Percentiles rank a stretch among this genome's conserved stretches.
These are phyloP conservation scores for Coffea canephora DNA, from an alignment of 257 asterid species.

Conservation along the genomic window DNA sequence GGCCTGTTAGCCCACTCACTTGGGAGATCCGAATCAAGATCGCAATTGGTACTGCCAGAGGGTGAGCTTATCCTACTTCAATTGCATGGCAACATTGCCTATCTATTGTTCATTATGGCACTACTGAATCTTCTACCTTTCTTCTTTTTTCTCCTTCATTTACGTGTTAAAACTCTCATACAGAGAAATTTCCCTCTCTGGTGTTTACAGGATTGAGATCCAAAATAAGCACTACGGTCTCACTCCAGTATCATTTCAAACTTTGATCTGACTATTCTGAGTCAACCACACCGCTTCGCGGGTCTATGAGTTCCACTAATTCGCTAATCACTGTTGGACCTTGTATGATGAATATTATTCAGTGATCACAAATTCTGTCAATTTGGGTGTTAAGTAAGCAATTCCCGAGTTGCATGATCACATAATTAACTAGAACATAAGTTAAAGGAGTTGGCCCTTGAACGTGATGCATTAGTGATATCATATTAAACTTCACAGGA, in stretches of 20 bases:
- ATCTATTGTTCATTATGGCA: not conserved
- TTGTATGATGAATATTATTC: not conserved
- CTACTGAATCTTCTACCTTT: not conserved
- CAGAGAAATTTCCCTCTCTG: not conserved
- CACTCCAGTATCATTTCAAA: not conserved
- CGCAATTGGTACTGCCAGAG: conserved; percentile 92
- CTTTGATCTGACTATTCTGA: not conserved
- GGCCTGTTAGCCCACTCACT: conserved; percentile 82
- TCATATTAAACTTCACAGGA: not conserved
- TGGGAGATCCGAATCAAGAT: conserved; percentile 94
- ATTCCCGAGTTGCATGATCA: not conserved
- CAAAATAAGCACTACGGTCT: not conserved
- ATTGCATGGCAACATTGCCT: not conserved
- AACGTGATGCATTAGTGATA: not conserved
- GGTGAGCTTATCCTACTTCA: conserved; percentile 42
- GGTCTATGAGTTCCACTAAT: not conserved
- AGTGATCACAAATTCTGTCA: not conserved
- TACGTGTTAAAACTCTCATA: not conserved
- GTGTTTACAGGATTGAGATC: not conserved
- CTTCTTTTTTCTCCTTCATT: not conserved
- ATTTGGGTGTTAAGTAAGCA: not conserved
- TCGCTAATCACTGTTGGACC: not conserved
- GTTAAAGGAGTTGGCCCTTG: too few relatives aligned
- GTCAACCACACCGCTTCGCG: not conserved
- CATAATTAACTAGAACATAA: not conserved